Evolutionary conservation across 1,139 yeast species (phyloP).

Genomic region (Pichiaceae sp.): DNA sequence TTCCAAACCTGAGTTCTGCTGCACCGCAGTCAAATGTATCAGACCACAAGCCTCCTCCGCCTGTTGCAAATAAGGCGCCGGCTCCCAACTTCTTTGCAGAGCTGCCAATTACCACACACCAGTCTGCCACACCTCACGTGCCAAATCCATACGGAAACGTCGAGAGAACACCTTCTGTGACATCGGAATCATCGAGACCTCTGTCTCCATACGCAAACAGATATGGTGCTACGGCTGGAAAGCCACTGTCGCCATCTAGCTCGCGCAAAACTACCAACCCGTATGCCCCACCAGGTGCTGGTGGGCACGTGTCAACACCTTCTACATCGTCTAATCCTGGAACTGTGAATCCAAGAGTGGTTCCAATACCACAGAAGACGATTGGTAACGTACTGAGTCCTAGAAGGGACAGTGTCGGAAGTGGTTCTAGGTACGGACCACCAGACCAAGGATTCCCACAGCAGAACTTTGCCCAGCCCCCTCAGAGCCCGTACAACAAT

Average conservation of each 20-base stretch:
- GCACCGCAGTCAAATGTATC: background rate
- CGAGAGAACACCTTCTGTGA: background rate
- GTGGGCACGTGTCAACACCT: slow-evolving; percentile 20
- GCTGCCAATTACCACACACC: slow-evolving; percentile 23
- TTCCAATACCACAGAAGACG: slow-evolving; percentile 21
- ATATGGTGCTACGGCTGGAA: background rate
- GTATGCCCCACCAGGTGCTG: slow-evolving; percentile 23
- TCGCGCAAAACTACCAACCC: slow-evolving; percentile 17
- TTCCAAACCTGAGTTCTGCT: background rate
- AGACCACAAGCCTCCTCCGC: background rate
- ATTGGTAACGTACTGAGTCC: slow-evolving; percentile 5
- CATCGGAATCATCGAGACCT: background rate
- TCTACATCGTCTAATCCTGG: slow-evolving; percentile 13
- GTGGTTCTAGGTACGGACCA: background rate
- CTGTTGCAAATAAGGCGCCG: background rate
- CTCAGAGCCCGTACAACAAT: background rate
- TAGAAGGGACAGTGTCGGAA: background rate
- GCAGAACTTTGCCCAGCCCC: background rate
- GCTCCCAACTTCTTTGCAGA: slow-evolving; percentile 35
- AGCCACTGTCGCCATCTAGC: background rate
- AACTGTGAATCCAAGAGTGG: slow-evolving; percentile 17
- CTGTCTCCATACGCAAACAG: background rate
- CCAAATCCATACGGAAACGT: slow-evolving; percentile 11
- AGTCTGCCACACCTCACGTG: slow-evolving; percentile 1
- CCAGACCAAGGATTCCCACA: background rate